Evolutionary conservation across 2,329 filamentous ascomycete genomes (phyloP), one percentile per base, ranked within the genome.

Genomic region (Herpotrichia juniperi): DNA sequence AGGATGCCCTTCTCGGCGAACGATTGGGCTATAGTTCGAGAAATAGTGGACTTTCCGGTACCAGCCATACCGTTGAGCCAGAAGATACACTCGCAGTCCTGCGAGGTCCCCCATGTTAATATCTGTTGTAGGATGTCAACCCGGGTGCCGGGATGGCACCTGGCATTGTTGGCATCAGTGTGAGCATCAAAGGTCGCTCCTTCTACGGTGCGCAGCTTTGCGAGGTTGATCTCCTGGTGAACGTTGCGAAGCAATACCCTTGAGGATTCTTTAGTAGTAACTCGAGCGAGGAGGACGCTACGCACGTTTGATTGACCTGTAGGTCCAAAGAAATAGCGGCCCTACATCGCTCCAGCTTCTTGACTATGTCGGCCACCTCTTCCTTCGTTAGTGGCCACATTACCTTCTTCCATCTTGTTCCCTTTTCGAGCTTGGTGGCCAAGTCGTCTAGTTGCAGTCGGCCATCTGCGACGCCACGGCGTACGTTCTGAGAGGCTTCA

Each of bases 1-100:
- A 58, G 42, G 9, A 19, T 11, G 1, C 17, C 19, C 24, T 53
- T 1, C 4, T 50, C 45, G 42, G 21, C 30, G 26, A 45, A 54
- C 10, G 16, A 12, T 3, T 39, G 46, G 2, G 67, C 64, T 2
- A 71, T 42, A 28, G 55, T 58, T 9, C 55, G 48, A 30, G 49
- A 34, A 25, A 58, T 51, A 11, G 55, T 58, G 2, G 55, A 58
- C 26, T 57, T 57, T 2, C n/a, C n/a, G n/a, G n/a, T n/a, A n/a
- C n/a, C n/a, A n/a, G n/a, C n/a, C n/a, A n/a, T n/a, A n/a, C n/a
- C 54, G 51, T 42, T 52, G 26, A 58, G 46, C 55, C 55, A 58
- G 39, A 56, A 58, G 5, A 58, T 53, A 42, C 17, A 24, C 31
- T 49, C 35, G 19, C 42, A 22, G 37, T 50, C 42, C 4, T 17